Evolutionary conservation across 1,139 yeast species (phyloP).

Genomic region (Saccharomyces uvarum): DNA sequence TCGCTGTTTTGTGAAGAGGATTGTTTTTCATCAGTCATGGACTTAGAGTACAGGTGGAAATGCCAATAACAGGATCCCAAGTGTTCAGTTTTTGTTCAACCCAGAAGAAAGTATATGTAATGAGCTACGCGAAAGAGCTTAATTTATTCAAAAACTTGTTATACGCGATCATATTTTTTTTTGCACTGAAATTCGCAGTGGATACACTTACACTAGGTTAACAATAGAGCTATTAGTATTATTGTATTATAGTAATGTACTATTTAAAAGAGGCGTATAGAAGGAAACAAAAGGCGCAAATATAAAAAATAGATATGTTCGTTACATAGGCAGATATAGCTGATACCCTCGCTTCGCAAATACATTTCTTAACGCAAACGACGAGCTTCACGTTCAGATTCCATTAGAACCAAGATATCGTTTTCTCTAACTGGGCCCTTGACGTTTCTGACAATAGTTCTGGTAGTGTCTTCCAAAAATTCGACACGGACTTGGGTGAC

Average conservation of each 20-base stretch:
- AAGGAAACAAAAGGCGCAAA: background rate
- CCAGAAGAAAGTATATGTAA: background rate
- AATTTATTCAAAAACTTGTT: background rate
- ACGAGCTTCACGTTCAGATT: slow-evolving; percentile 97
- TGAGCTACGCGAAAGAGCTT: background rate
- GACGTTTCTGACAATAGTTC: slow-evolving; percentile 99
- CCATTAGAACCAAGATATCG: slow-evolving; percentile 98
- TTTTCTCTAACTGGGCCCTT: slow-evolving; percentile 99
- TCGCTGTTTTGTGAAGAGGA: background rate
- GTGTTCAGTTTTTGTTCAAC: background rate
- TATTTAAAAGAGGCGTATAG: background rate
- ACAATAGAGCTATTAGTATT: background rate
- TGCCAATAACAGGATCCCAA: background rate
- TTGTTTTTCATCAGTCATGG: background rate
- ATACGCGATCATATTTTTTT: background rate
- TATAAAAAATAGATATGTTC: background rate
- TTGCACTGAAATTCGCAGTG: background rate
- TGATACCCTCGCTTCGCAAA: background rate
- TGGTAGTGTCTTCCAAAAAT: slow-evolving; percentile 95
- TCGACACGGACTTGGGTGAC: slow-evolving; percentile 99
- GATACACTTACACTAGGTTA: background rate
- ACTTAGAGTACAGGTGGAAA: background rate
- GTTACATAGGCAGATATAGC: background rate
- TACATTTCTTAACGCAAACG: slow-evolving; percentile 43
- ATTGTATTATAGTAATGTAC: background rate